Conservation (phyloP, 2,329 filamentous ascomycete genomes). For the Venturia carpophila region DNA sequence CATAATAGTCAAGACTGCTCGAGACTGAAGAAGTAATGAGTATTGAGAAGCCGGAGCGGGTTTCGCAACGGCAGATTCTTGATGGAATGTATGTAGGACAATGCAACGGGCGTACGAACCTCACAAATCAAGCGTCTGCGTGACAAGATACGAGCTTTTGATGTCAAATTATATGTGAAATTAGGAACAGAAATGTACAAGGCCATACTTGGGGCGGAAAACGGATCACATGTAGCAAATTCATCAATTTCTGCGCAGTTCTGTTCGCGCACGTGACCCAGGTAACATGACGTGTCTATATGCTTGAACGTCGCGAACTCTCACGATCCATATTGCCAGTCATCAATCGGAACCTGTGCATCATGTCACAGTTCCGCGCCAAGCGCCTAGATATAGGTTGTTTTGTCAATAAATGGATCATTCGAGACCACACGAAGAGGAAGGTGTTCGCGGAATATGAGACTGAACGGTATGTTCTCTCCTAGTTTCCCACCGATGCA, state of each 20-base stretch:
- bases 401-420: conserved; percentile 75
- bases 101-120: not conserved
- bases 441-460: conserved; percentile 84
- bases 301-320: not conserved
- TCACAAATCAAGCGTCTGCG: not conserved
- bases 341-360: not conserved
- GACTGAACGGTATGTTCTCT: conserved; percentile 63
- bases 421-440: conserved; percentile 95
- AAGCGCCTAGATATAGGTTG: conserved; percentile 86
- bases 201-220: too few relatives aligned
- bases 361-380: conserved; percentile 60
- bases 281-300: not conserved
- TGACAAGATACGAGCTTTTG: too few relatives aligned
- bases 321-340: not conserved
- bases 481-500: not conserved
- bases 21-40: not conserved
- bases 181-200: too few relatives aligned
- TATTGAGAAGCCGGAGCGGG: not conserved
- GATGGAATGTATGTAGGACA: not conserved
- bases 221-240: too few relatives aligned
- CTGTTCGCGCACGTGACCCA: not conserved
- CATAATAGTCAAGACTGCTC: not conserved
- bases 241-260: not conserved
- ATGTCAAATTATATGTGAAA: too few relatives aligned
- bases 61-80: not conserved